phyloP scores from a whole-genome alignment of 1,139 yeast genomes.

The Yamadazyma diospyri region DNA sequence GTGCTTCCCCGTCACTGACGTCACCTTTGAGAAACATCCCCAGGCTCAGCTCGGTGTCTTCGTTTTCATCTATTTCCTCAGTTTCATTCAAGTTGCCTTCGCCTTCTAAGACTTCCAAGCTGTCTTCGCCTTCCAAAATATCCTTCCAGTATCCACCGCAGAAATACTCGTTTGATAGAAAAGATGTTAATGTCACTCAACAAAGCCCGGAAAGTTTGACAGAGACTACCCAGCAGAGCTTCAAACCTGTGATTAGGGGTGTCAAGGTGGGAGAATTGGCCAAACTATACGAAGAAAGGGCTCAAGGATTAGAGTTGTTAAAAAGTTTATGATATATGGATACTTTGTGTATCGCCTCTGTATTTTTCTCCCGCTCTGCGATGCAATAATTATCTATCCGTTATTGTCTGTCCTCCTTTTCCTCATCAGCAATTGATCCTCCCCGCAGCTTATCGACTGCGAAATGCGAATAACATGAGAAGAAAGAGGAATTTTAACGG shows the following conservation, averaged over 20 bases:
- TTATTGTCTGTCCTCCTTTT: too few relatives aligned
- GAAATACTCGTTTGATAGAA: slow-evolving; percentile 27
- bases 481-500: slow-evolving; percentile 42
- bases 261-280: slow-evolving; percentile 56
- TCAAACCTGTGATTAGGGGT: slow-evolving; percentile 49
- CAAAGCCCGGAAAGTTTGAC: too few relatives aligned
- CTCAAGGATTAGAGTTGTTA: slow-evolving; percentile 49
- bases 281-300: slow-evolving; percentile 52
- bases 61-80: not conserved
- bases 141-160: slow-evolving; percentile 39
- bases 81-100: not conserved
- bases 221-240: slow-evolving; percentile 11
- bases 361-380: not conserved
- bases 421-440: too few relatives aligned
- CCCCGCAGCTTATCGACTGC: too few relatives aligned
- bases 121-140: slow-evolving; percentile 8
- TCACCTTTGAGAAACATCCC: slow-evolving; percentile 1
- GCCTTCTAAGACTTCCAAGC: not conserved
- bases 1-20: slow-evolving; percentile 2
- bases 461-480: too few relatives aligned
- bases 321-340: slow-evolving; percentile 27
- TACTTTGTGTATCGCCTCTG: too few relatives aligned
- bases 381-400: too few relatives aligned
- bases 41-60: not conserved
- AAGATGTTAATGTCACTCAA: slow-evolving; percentile 4